Evolutionary conservation across 2,329 filamentous ascomycete genomes (phyloP).

Genomic region (Diaporthe ilicicola): DNA sequence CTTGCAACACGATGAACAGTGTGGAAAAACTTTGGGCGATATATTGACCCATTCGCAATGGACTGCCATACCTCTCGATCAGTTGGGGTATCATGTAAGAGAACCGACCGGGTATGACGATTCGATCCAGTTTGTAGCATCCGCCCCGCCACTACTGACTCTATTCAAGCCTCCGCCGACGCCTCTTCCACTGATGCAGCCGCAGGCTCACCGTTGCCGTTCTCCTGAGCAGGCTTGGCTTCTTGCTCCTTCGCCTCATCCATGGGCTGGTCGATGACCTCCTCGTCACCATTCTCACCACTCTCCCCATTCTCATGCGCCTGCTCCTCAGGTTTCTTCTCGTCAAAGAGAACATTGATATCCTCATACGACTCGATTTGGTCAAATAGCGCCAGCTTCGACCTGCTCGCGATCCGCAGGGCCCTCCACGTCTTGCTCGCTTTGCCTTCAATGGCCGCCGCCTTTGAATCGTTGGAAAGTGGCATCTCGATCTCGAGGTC

Average conservation of each 20-base stretch:
- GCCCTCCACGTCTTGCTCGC: conserved; percentile 92
- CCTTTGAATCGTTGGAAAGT: conserved; percentile 66
- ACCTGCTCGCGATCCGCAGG: conserved; percentile 79
- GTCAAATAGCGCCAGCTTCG: conserved; percentile 81
- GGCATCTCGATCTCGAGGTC: conserved; percentile 90
- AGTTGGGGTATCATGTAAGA: conserved; percentile 29
- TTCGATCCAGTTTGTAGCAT: background rate
- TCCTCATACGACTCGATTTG: conserved; percentile 86
- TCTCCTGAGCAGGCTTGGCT: background rate
- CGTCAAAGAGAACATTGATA: conserved; percentile 64
- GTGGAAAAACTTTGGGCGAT: background rate
- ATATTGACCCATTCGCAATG: background rate
- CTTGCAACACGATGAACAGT: background rate
- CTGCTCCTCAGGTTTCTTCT: conserved; percentile 46
- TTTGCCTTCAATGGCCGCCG: conserved; percentile 72
- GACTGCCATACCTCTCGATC: background rate
- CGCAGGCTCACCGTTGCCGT: conserved; percentile 1
- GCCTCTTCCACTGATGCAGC: background rate
- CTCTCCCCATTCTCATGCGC: conserved; percentile 45
- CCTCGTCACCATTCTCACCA: conserved; percentile 41
- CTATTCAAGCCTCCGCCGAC: background rate
- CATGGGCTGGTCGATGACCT: background rate
- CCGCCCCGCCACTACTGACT: background rate
- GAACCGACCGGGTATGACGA: background rate
- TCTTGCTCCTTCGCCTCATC: background rate